A percentile compares a stretch with the other conserved stretches of the same genome.
Conservation (phyloP, 192 early-diverging fungal genomes). For the Umbelopsis vinacea region DNA sequence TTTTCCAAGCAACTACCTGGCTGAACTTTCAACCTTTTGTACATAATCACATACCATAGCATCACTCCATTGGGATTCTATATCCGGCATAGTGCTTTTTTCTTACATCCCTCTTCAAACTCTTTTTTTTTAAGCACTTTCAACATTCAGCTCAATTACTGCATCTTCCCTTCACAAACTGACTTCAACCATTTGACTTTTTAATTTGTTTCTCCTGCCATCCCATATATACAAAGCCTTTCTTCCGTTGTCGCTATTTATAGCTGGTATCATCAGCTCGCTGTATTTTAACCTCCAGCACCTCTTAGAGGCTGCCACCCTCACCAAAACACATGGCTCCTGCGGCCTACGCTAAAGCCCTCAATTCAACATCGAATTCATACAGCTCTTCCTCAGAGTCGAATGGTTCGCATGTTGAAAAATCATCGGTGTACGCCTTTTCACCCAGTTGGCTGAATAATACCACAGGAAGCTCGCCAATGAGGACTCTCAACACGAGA, state of each 20-base stretch:
- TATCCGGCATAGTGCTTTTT: neutral
- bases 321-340: constrained; percentile 14
- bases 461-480: neutral
- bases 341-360: constrained; percentile 13
- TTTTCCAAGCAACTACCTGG: neutral
- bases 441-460: constrained; percentile 13
- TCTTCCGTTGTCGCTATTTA: neutral
- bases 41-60: neutral
- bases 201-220: neutral
- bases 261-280: neutral
- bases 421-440: constrained; percentile 2
- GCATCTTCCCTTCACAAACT: neutral
- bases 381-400: neutral
- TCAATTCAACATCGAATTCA: constrained; percentile 7
- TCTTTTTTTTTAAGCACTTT: neutral
- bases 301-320: constrained; percentile 18
- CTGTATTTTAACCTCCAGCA: neutral
- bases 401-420: neutral
- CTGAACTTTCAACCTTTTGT: neutral
- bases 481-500: neutral
- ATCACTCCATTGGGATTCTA: neutral
- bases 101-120: neutral
- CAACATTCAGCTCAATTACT: neutral
- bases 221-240: neutral
- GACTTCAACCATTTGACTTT: neutral